Percentiles rank a stretch among this genome's conserved stretches.
These are phyloP conservation scores for Naematelia aurantialba DNA, from an alignment of 768 basidiomycete species.

Conservation along the genomic window DNA sequence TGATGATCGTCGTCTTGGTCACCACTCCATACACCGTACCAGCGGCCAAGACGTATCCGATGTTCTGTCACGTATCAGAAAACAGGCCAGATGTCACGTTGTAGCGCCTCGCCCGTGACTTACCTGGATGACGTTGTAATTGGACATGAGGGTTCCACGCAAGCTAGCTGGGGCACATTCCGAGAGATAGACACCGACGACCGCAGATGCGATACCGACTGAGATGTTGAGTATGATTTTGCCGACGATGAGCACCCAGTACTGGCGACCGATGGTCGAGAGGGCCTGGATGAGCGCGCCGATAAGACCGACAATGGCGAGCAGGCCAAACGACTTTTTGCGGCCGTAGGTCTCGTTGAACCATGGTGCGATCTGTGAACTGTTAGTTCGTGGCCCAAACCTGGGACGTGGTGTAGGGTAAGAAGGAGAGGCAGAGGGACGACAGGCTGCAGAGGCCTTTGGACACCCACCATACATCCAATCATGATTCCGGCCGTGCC, in stretches of 20 bases:
- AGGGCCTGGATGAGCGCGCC: conserved; percentile 15
- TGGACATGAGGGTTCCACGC: conserved; percentile 14
- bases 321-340: conserved; percentile 12
- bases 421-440: no score
- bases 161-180: conserved; percentile 18
- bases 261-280: conserved; percentile 8
- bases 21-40: conserved; percentile 12
- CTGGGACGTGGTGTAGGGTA: no score
- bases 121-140: conserved; percentile 10
- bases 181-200: conserved; percentile 12
- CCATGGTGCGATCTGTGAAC: conserved; percentile 10
- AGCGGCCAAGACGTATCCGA: conserved; percentile 8
- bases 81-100: no score
- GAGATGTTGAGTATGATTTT: conserved; percentile 16
- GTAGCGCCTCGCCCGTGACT: no score
- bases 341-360: conserved; percentile 15
- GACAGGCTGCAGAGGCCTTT: background rate
- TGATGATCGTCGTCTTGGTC: background rate
- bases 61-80: conserved; percentile 2
- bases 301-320: conserved; percentile 13
- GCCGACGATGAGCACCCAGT: conserved; percentile 18
- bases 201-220: conserved; percentile 18
- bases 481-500: conserved; percentile 14
- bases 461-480: conserved; percentile 1
- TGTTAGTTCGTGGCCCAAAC: no score